Base-by-base conservation (phyloP, 1,284 basidiomycete species). In the Rugosomyces carneus region DNA sequence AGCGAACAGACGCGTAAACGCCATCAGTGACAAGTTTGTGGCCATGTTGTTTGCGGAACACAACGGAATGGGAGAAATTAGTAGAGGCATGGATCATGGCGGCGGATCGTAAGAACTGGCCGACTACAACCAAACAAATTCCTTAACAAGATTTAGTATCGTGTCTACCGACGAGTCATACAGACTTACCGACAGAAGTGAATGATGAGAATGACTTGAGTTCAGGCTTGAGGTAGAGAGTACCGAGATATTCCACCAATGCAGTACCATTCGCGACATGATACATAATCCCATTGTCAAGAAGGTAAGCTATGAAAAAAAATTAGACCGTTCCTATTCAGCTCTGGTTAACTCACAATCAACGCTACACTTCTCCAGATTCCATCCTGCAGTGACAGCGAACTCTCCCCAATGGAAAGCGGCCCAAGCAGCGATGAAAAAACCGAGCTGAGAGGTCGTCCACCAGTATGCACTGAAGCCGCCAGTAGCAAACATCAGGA, bases 41-140 rank as follows among this genome's bases (percentile, higher is more conserved):
- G 15, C 73, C 71, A 15, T 79, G 71, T 29, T 78, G 73, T 62
- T 93, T 96, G 27, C 71, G 70, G 57, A 75, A 78, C 9, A 88
- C 89, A 45, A 97, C 79, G 0, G 81, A 62, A 71, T 99, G 96
- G 16, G 90, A 93, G 68, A 99, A 99, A 63, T 91, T 96, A 44
- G 81, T 83, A 16, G 85, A 80, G 1, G 96, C 95, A 55, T 96
- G 91, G 44, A 98, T 86, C 96, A 99, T 99, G 13, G 96, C 94
- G 16, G 78, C 62, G 2, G 93, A 93, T 40, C 96, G 80, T 47
- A 97, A 61, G 0, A 68, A 53, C 68, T 99, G 96, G 1, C 92
- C 93, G 5, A 73, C 43, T 1, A 89, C 35, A 5, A 89, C 77
- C 50, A 91, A 44, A 24, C 40, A 3, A 21, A 43, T 41, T 29